Base-by-base conservation (phyloP, 805 yeast species). In the Teunomyces cretensis region DNA sequence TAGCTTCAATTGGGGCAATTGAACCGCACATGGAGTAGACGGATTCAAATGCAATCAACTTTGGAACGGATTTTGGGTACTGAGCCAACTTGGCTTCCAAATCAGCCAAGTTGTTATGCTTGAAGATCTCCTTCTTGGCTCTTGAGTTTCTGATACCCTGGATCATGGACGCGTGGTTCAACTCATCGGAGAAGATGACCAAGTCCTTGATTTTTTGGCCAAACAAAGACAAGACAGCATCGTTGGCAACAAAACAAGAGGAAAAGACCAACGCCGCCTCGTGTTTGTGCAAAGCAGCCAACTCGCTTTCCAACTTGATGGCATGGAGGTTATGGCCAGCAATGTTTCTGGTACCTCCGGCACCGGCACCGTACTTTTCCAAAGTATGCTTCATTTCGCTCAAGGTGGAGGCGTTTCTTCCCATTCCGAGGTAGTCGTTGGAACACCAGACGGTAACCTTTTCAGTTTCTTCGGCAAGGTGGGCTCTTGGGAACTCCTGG, bases 21-120 rank as follows among this genome's bases (percentile, higher is more conserved):
- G 97, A 88, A 41, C 99, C 99, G 61, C 97, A 89, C 99, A 94
- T 94, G 45, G 97, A 91, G 70, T 94, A 94, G 43, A 94, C 98
- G 4, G 94, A 83, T 70, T 94, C 99, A 65, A 94, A 94, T 1
- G 98, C 97, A 70, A 94, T 92, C 61, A 94, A 77, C 70, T 94
- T 94, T 44, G 99, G 99, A 31, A 84, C 79, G n/a, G 85, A 78
- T 57, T 79, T 78, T 14, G 99, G 99, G 61, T 86, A 88, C 67
- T 76, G 75, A 32, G 87, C 81, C 63, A 94, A 80, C 63, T 80
- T 76, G 39, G 70, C 73, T 72, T 95, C 99, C 60, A 94, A 79
- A 59, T 92, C 96, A 6, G 65, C 76, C 63, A 94, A 72, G 65
- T 94, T 84, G 65, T 94, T 94, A 69, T 94, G 99, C 67, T 84